phyloP scores from a whole-genome alignment of 2,329 filamentous ascomycete species.

The Dactylonectria macrodidyma region DNA sequence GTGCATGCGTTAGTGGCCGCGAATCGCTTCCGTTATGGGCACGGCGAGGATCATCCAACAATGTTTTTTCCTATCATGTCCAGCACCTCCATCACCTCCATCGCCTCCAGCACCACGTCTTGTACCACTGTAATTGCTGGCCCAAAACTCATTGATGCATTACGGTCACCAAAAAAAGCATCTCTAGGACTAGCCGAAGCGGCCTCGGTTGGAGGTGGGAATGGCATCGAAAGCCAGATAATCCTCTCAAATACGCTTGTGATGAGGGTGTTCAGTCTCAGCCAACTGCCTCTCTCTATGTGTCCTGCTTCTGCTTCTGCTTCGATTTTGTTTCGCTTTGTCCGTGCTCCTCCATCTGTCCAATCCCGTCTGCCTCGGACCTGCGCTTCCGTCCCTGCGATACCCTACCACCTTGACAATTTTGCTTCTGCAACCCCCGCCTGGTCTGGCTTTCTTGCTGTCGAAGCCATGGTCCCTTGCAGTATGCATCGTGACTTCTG shows the following conservation, averaged over 20 bases:
- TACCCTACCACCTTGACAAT: constrained; percentile 11
- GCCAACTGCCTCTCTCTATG: constrained; percentile 34
- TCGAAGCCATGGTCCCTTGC: constrained; percentile 41
- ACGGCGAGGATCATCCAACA: constrained; percentile 32
- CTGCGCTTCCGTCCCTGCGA: constrained; percentile 8
- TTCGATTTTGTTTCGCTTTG: constrained; percentile 9
- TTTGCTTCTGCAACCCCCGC: constrained; percentile 32
- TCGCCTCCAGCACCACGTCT: background rate
- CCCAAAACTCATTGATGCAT: constrained; percentile 1
- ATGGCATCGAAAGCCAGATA: constrained; percentile 32
- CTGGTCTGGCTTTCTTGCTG: constrained; percentile 27
- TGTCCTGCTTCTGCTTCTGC: constrained; percentile 16
- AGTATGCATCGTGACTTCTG: constrained; percentile 43
- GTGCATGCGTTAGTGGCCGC: constrained; percentile 45
- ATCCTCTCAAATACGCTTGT: constrained; percentile 39
- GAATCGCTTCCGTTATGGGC: constrained; percentile 29
- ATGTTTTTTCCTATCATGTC: constrained; percentile 17
- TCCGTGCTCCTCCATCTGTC: constrained; percentile 22
- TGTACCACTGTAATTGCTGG: background rate
- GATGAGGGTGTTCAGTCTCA: constrained; percentile 44
- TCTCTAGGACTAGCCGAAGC: background rate
- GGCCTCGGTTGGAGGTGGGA: constrained; percentile 25
- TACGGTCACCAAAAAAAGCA: constrained; percentile 1
- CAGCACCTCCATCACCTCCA: background rate
- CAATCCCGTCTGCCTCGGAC: constrained; percentile 30